Base-by-base conservation (phyloP, 257 asterid genomes). In the Ballota nigra region DNA sequence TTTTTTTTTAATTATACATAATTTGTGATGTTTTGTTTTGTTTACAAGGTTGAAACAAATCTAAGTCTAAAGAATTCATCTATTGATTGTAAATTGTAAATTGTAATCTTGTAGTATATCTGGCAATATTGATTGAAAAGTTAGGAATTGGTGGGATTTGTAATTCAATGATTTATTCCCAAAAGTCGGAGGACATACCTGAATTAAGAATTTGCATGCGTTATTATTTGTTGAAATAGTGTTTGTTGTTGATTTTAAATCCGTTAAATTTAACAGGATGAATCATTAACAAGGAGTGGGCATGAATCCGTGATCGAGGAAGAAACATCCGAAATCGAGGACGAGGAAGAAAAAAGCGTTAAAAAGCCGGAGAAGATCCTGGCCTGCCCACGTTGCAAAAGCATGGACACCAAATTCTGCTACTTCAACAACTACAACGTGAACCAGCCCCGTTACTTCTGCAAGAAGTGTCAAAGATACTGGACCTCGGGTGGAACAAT, bases 401-500 rank as follows among this genome's bases (percentile, higher is more conserved):
- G 98, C 84, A 83, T 68, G 91, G 96, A 87, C 57, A 93, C 98
- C 0, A 93, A 93, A 36, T 93, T 93, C 75, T 92, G 98, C 36
- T 92, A 92, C 82, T 92, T 70, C 90, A 92, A 92, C 87, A 92
- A 92, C 61, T 90, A 90, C 84, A 93, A 88, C 52, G 96, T 88
- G 28, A 87, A 83, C 57, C 98, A 93, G 71, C 98, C 98, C 0
- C 87, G 97, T 3, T 83, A 91, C 74, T 88, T 90, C 69, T 92
- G 98, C 87, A 86, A 84, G 76, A 87, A 84, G 28, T 92, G 98
- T 56, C 98, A 90, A 51, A 72, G 98, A 18, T 92, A 90, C 72
- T 93, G 98, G 98, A 93, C 98, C 0, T 87, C 94, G 16, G 98
- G 98, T 0, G 98, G 98, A 12, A 81, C 95, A 0, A 90, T 86